phyloP scores from a whole-genome alignment of 1,284 basidiomycete species.

The Phellinidium pouzarii region DNA sequence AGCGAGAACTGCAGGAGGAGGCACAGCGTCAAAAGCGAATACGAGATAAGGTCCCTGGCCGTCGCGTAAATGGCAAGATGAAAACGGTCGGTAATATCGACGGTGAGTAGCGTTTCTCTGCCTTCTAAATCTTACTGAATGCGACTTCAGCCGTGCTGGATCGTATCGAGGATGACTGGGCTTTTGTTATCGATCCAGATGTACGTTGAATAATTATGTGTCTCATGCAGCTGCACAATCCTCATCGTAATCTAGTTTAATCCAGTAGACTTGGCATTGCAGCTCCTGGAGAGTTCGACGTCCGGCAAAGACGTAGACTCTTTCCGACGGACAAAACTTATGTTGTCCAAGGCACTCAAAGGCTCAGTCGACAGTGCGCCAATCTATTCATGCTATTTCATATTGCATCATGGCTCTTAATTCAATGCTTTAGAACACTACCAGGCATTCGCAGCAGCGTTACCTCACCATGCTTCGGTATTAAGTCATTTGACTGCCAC shows the following conservation, averaged over 20 bases:
- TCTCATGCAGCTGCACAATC: slow-evolving; percentile 1
- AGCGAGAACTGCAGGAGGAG: slow-evolving; percentile 50
- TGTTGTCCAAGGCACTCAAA: slow-evolving; percentile 72
- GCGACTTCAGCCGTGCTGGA: slow-evolving; percentile 65
- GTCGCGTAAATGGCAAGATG: slow-evolving; percentile 44
- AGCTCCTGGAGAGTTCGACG: slow-evolving; percentile 71
- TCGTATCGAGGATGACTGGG: slow-evolving; percentile 86
- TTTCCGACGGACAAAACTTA: slow-evolving; percentile 67
- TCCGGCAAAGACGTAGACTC: slow-evolving; percentile 66
- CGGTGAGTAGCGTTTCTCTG: slow-evolving; percentile 38
- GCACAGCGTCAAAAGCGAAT: slow-evolving; percentile 60
- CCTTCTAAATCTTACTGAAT: background rate
- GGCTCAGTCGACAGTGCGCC: slow-evolving; percentile 77
- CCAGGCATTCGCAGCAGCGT: slow-evolving; percentile 83
- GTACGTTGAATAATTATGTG: slow-evolving; percentile 44
- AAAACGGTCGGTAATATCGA: slow-evolving; percentile 64
- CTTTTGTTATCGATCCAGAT: slow-evolving; percentile 78
- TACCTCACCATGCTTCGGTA: slow-evolving; percentile 82
- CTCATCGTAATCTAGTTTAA: slow-evolving; percentile 61
- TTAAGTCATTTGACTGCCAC: slow-evolving; percentile 63
- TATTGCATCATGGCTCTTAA: slow-evolving; percentile 6
- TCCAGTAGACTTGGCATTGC: slow-evolving; percentile 83
- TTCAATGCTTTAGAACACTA: slow-evolving; percentile 59
- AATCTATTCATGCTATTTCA: slow-evolving; percentile 3
- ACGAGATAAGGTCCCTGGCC: slow-evolving; percentile 56